phyloP scores from a whole-genome alignment of 2,329 filamentous ascomycete species.

The Aspergillus ochraceus region DNA sequence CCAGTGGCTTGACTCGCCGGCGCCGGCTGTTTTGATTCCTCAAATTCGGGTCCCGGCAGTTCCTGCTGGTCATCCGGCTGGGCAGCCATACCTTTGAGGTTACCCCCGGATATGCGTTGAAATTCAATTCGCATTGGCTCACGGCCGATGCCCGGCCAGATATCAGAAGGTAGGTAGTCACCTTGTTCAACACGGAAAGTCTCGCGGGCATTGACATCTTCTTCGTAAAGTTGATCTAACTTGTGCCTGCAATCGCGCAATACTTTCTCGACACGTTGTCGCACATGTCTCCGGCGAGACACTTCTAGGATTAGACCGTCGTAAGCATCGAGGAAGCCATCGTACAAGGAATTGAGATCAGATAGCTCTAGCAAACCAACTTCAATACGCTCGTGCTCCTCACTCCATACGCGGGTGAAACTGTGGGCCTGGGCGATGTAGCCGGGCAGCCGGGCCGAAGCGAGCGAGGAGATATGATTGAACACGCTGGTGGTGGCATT shows the following conservation, averaged over 20 bases:
- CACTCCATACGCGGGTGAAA: conserved; percentile 63
- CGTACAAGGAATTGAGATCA: conserved; percentile 77
- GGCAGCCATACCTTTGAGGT: conserved; percentile 25
- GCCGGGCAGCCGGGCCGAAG: conserved; percentile 58
- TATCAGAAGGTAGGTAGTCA: conserved; percentile 81
- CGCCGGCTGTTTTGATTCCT: conserved; percentile 7
- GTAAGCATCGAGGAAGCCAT: conserved; percentile 82
- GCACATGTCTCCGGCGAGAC: conserved; percentile 69
- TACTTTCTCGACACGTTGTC: conserved; percentile 71
- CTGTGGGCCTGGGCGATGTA: conserved; percentile 50
- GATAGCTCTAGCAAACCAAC: conserved; percentile 73
- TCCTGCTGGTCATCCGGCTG: conserved; percentile 12
- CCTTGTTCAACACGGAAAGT: conserved; percentile 79
- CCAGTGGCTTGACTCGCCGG: conserved; percentile 15
- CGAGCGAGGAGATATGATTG: conserved; percentile 65
- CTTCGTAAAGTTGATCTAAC: conserved; percentile 71
- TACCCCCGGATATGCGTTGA: conserved; percentile 36
- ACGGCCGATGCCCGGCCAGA: conserved; percentile 74
- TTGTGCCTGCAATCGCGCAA: conserved; percentile 76
- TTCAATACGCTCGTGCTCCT: conserved; percentile 69
- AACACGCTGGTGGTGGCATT: conserved; percentile 63
- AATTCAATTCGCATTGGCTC: conserved; percentile 53
- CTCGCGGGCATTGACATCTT: conserved; percentile 72
- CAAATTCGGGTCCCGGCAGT: conserved; percentile 5
- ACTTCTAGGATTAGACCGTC: conserved; percentile 82